Evolutionary conservation across 2,329 filamentous ascomycete genomes (phyloP).

Genomic region (Lasiodiplodia citricola): DNA sequence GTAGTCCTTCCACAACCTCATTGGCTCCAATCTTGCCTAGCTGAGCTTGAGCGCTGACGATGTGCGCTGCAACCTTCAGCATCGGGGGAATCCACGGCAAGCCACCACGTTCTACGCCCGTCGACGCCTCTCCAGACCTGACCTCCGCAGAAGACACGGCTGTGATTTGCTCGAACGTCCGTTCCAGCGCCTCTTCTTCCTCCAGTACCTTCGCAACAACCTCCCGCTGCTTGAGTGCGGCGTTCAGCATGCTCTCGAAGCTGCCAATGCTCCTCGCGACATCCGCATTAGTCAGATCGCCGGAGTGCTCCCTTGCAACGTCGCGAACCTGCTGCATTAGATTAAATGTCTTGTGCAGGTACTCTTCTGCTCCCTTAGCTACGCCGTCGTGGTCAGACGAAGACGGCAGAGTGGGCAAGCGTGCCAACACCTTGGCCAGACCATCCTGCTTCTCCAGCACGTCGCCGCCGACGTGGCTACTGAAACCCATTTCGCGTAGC

Average conservation of each 20-base stretch:
- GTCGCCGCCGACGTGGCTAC: constrained; percentile 77
- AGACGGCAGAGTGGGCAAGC: constrained; percentile 47
- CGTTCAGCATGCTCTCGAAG: constrained; percentile 81
- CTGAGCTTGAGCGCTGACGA: constrained; percentile 70
- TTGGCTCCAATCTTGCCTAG: constrained; percentile 56
- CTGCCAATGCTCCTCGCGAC: constrained; percentile 79
- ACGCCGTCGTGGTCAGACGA: neutral
- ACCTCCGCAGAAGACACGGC: constrained; percentile 35
- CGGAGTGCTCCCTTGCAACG: constrained; percentile 74
- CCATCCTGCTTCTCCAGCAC: constrained; percentile 75
- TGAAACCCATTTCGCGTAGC: constrained; percentile 87
- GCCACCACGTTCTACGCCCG: neutral
- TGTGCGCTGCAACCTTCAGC: constrained; percentile 64
- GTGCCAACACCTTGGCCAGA: constrained; percentile 71
- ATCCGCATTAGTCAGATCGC: constrained; percentile 83
- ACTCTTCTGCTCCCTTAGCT: constrained; percentile 64
- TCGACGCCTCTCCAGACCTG: constrained; percentile 29
- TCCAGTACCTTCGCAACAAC: constrained; percentile 51
- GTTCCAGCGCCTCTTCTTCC: constrained; percentile 48
- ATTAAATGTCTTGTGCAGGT: constrained; percentile 81
- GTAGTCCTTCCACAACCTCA: constrained; percentile 19
- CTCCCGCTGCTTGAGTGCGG: constrained; percentile 65
- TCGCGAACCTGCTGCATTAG: constrained; percentile 71
- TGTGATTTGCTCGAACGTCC: constrained; percentile 41
- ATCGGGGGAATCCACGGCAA: constrained; percentile 71